A percentile compares a stretch with the other conserved stretches of the same genome.
These are phyloP conservation scores for Aspergillus brunneoviolaceus DNA, from an alignment of 2,329 filamentous ascomycete genomes.

Conservation along the genomic window DNA sequence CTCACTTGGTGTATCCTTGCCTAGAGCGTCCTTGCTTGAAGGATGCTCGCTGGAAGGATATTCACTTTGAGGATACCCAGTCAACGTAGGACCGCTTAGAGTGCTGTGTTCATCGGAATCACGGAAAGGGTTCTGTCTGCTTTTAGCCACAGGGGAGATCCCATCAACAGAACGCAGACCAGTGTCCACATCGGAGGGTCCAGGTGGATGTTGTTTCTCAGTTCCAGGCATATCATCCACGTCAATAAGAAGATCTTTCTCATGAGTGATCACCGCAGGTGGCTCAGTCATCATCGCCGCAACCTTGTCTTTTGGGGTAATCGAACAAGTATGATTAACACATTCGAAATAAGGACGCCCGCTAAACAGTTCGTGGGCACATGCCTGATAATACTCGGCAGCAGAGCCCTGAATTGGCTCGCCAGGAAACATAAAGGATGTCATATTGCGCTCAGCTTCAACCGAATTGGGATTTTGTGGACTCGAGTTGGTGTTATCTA, in stretches of 20 bases:
- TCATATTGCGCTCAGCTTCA: neutral
- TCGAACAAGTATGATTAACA: conserved; percentile 43
- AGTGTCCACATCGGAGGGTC: neutral
- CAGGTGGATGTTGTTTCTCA: neutral
- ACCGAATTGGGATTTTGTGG: conserved; percentile 5
- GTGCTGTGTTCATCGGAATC: neutral
- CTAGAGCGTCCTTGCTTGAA: neutral
- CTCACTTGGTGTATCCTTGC: neutral
- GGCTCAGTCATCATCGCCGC: conserved; percentile 10
- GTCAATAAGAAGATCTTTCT: conserved; percentile 19
- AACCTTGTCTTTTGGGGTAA: conserved; percentile 30
- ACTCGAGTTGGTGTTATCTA: conserved; percentile 15
- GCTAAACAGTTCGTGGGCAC: conserved; percentile 46
- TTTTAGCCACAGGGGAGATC: neutral
- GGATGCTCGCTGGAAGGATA: neutral
- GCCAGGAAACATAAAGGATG: conserved; percentile 28
- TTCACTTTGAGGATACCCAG: neutral
- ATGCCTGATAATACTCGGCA: conserved; percentile 47
- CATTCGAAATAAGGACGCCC: conserved; percentile 45
- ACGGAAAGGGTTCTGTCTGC: neutral
- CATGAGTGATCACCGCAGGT: neutral
- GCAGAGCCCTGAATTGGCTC: conserved; percentile 34
- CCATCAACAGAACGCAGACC: conserved; percentile 10
- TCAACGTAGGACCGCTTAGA: neutral
- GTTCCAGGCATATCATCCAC: conserved; percentile 17